Evolutionary conservation across 805 yeast genomes (phyloP), one percentile per base, ranked within the genome.

Genomic region (Kregervanrija delftensis): DNA sequence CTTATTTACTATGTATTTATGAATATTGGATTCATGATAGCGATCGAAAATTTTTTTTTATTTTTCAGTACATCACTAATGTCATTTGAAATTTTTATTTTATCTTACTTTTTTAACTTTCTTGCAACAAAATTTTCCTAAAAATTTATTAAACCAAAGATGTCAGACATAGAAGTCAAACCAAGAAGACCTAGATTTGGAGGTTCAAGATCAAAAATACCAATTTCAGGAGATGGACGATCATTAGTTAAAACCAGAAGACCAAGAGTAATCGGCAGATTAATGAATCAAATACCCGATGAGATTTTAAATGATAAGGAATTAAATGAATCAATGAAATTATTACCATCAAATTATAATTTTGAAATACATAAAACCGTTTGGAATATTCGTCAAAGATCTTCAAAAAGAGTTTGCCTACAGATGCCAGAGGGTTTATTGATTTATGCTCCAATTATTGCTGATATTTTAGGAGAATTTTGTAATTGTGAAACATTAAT

Each of bases 401-500:
- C 67, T 12, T 91, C 96, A 12, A 84, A 76, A 51, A 70, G 96
- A 49, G 96, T 95, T 5, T 96, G 96, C 2, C 66, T 93, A 22
- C 99, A 93, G 58, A 86, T 93, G 96, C 99, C 99, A 2, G 99
- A 93, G 64, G 99, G 99, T 1, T 66, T 93, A 30, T 68, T 93
- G 41, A 86, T 93, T 1, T 93, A 90, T 60, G 82, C 97, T 0
- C 72, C 95, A 48, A 76, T 93, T 34, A 78, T 93, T n/a, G 76
- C 96, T 4, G 99, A 93, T 64, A 91, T 93, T 17, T 61, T 93
- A 33, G 96, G 88, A 58, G 96, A 90, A 63, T 91, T 93, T 55
- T 90, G 97, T 61, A 65, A 68, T 2, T 88, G 84, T 43, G 96
- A 90, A 58, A 86, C 90, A 0, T 71, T 93, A 1, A 93, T 91